These are phyloP conservation scores for Basipetospora sp. DNA, from an alignment of 2,329 filamentous ascomycete genomes.

Conservation along the genomic window DNA sequence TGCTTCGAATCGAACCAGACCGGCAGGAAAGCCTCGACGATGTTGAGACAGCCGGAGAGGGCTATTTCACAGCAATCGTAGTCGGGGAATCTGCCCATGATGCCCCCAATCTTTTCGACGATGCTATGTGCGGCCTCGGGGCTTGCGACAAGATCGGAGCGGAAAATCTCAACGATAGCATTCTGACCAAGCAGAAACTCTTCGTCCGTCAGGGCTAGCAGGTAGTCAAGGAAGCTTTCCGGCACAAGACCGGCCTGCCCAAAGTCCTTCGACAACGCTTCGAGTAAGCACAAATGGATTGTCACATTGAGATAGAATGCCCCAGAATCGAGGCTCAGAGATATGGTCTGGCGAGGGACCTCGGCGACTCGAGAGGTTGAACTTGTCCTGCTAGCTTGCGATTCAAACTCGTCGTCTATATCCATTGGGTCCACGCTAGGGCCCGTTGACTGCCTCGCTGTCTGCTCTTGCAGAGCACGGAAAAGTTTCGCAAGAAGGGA, in stretches of 20 bases:
- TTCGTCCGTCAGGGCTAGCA: slow-evolving; percentile 35
- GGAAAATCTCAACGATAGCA: slow-evolving; percentile 37
- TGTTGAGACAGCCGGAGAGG: slow-evolving; percentile 49
- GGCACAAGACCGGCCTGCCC: slow-evolving; percentile 36
- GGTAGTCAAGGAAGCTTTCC: slow-evolving; percentile 31
- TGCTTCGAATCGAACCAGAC: slow-evolving; percentile 48
- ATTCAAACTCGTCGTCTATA: slow-evolving; percentile 50
- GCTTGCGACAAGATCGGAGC: slow-evolving; percentile 36
- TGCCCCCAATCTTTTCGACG: slow-evolving; percentile 33
- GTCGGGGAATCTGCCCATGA: slow-evolving; percentile 37
- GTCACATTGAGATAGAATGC: slow-evolving; percentile 35
- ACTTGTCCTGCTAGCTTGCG: slow-evolving; percentile 37
- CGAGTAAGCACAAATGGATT: slow-evolving; percentile 31
- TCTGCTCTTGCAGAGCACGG: slow-evolving; percentile 17
- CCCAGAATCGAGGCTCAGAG: slow-evolving; percentile 25
- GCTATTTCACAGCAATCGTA: slow-evolving; percentile 64
- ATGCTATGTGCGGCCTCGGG: slow-evolving; percentile 31
- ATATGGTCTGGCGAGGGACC: slow-evolving; percentile 31
- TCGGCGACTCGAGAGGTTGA: slow-evolving; percentile 21
- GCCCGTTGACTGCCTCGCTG: slow-evolving; percentile 17
- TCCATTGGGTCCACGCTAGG: slow-evolving; percentile 45
- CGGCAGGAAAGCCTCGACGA: slow-evolving; percentile 48
- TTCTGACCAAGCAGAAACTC: slow-evolving; percentile 37
- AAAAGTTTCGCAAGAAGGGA: slow-evolving; percentile 28
- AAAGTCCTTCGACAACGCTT: slow-evolving; percentile 25